Conservation (phyloP, 345 rosid species). For the Ceriops zippeliana region DNA sequence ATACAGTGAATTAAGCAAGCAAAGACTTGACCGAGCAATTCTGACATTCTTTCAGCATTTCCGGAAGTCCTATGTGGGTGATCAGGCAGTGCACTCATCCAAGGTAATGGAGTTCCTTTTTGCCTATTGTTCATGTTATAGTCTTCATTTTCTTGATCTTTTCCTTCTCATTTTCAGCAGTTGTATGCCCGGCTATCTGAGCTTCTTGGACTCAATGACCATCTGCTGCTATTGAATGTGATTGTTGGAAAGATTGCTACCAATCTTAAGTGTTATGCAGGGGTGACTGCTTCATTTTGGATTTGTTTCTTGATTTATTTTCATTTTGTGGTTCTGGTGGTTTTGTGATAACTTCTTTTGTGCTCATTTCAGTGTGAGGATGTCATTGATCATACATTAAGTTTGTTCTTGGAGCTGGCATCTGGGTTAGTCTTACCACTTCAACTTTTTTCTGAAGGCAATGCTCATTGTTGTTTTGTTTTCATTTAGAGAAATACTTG, state of each 20-base stretch:
- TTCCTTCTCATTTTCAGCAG: conserved; percentile 70
- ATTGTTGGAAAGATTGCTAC: conserved; percentile 94
- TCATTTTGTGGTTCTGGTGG: conserved; percentile 10
- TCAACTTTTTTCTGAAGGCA: conserved; percentile 12
- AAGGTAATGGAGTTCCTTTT: conserved; percentile 52
- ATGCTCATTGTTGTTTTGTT: neutral
- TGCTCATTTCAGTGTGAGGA: conserved; percentile 69
- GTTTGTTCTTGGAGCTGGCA: conserved; percentile 91
- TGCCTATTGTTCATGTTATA: neutral
- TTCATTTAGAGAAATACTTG: too few relatives aligned
- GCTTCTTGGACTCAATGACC: conserved; percentile 93
- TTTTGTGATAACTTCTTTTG: conserved; percentile 13
- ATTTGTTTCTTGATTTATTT: conserved; percentile 6
- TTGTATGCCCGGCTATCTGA: conserved; percentile 86
- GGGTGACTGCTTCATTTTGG: conserved; percentile 39
- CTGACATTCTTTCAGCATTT: conserved; percentile 98
- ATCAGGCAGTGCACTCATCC: conserved; percentile 98
- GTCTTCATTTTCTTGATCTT: conserved; percentile 28
- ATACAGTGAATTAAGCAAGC: conserved; percentile 83
- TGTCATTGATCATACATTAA: conserved; percentile 89
- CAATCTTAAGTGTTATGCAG: conserved; percentile 86
- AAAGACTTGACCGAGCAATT: conserved; percentile 97
- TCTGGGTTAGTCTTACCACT: conserved; percentile 65
- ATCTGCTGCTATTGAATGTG: conserved; percentile 77
- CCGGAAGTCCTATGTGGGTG: conserved; percentile 96